phyloP scores from a whole-genome alignment of 495 filamentous ascomycete genomes.

The Lasiosphaeris hirsuta region DNA sequence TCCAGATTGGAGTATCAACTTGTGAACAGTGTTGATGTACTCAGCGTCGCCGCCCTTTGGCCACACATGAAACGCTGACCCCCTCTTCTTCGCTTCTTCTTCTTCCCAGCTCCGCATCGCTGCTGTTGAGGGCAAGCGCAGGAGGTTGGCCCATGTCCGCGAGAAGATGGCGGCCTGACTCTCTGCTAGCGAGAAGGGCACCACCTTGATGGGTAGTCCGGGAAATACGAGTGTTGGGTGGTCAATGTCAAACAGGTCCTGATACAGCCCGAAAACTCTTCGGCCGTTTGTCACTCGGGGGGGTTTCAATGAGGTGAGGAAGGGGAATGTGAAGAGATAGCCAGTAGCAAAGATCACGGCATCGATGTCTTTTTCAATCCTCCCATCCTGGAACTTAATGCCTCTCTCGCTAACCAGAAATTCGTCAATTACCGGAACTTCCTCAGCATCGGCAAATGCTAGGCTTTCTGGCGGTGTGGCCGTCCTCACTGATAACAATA shows the following conservation, averaged over 20 bases:
- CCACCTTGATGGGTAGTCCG: constrained; percentile 70
- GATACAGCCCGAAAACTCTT: constrained; percentile 65
- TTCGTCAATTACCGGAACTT: constrained; percentile 40
- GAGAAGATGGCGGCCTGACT: constrained; percentile 75
- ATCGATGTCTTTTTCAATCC: constrained; percentile 58
- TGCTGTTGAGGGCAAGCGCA: constrained; percentile 56
- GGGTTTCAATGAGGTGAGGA: constrained; percentile 57
- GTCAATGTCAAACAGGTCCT: constrained; percentile 72
- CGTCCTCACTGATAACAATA: constrained; percentile 43
- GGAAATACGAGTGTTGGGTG: constrained; percentile 78
- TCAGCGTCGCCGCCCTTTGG: constrained; percentile 64
- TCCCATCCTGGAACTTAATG: constrained; percentile 38
- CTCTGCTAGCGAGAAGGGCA: constrained; percentile 78
- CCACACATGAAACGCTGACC: constrained; percentile 55
- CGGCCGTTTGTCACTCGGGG: constrained; percentile 63
- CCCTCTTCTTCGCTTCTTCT: constrained; percentile 27
- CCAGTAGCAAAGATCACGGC: constrained; percentile 70
- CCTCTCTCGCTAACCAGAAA: constrained; percentile 37
- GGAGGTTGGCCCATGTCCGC: constrained; percentile 65
- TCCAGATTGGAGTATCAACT: constrained; percentile 53
- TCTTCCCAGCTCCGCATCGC: constrained; percentile 64
- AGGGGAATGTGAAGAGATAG: constrained; percentile 70
- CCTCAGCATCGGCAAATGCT: constrained; percentile 29
- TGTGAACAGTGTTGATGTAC: constrained; percentile 70
- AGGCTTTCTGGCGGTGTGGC: constrained; percentile 30